These are phyloP conservation scores for Brassica nigra DNA, from an alignment of 345 rosid species.

Conservation along the genomic window DNA sequence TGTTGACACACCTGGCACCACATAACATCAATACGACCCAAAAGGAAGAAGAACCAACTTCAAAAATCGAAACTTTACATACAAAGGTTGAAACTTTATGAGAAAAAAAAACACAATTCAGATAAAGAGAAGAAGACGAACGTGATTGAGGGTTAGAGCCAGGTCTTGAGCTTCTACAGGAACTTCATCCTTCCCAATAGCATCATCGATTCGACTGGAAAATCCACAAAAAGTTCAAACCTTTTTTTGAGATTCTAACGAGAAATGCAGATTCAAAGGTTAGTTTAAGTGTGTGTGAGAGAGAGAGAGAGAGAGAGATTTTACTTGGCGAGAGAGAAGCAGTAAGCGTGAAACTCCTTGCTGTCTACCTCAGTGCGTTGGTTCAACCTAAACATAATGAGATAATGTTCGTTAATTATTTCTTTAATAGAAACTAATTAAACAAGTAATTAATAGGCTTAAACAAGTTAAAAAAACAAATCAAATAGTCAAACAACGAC, in stretches of 20 bases:
- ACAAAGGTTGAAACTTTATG: no score
- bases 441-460: background rate
- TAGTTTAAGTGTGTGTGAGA: no score
- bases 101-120: background rate
- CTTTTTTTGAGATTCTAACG: background rate
- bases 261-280: background rate
- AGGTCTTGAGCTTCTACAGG: conserved; percentile 50
- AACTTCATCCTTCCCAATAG: conserved; percentile 63
- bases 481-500: background rate
- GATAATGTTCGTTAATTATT: background rate
- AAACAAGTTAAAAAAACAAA: background rate
- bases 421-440: conserved; percentile 4
- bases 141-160: conserved; percentile 53
- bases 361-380: background rate
- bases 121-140: conserved; percentile 26
- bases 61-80: no score
- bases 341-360: conserved; percentile 35
- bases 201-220: conserved; percentile 72
- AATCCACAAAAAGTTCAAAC: conserved; percentile 20
- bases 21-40: conserved; percentile 10
- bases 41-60: background rate
- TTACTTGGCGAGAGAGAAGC: conserved; percentile 68
- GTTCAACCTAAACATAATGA: conserved; percentile 9
- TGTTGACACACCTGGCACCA: conserved; percentile 54
- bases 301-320: background rate